Conservation (phyloP, 2,329 filamentous ascomycete genomes). For the Thelonectria blattea region DNA sequence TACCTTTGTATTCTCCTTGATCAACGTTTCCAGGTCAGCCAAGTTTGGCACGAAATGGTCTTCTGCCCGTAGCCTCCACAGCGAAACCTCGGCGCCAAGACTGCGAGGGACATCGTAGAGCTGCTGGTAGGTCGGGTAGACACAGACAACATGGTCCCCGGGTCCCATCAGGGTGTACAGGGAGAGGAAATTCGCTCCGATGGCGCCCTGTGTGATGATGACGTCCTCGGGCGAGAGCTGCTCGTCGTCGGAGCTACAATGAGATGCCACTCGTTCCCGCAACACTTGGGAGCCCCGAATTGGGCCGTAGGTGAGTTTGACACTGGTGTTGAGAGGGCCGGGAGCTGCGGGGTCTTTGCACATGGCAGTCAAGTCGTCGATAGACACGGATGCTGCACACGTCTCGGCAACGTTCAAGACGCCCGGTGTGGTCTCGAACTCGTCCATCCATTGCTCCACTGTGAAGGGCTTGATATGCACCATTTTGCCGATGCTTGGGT, state of each 20-base stretch:
- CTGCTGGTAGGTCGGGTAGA: slow-evolving; percentile 88
- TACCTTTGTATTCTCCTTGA: slow-evolving; percentile 74
- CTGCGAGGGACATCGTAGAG: slow-evolving; percentile 77
- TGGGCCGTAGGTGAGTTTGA: slow-evolving; percentile 72
- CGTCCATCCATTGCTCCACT: slow-evolving; percentile 76
- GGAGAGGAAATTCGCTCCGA: slow-evolving; percentile 82
- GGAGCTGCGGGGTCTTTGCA: slow-evolving; percentile 57
- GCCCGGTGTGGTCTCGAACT: slow-evolving; percentile 60
- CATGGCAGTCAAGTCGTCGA: slow-evolving; percentile 68
- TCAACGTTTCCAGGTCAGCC: slow-evolving; percentile 67
- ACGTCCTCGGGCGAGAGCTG: slow-evolving; percentile 64
- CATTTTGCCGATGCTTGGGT: slow-evolving; percentile 45
- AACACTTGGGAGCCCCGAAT: slow-evolving; percentile 72
- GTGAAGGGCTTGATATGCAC: slow-evolving; percentile 66
- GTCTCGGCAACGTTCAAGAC: slow-evolving; percentile 79
- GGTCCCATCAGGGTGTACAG: slow-evolving; percentile 75
- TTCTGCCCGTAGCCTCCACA: slow-evolving; percentile 73
- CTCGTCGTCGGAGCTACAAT: slow-evolving; percentile 65
- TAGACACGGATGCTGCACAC: slow-evolving; percentile 75
- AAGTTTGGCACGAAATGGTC: slow-evolving; percentile 72
- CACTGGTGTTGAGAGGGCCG: slow-evolving; percentile 54
- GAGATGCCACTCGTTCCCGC: slow-evolving; percentile 66
- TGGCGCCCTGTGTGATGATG: slow-evolving; percentile 80
- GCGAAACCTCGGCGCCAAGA: slow-evolving; percentile 75
- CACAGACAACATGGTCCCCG: slow-evolving; percentile 84